Percentiles rank a stretch among this genome's conserved stretches.
Evolutionary conservation across 2,329 filamentous ascomycete genomes (phyloP).

Genomic region (Colletotrichum sp.): DNA sequence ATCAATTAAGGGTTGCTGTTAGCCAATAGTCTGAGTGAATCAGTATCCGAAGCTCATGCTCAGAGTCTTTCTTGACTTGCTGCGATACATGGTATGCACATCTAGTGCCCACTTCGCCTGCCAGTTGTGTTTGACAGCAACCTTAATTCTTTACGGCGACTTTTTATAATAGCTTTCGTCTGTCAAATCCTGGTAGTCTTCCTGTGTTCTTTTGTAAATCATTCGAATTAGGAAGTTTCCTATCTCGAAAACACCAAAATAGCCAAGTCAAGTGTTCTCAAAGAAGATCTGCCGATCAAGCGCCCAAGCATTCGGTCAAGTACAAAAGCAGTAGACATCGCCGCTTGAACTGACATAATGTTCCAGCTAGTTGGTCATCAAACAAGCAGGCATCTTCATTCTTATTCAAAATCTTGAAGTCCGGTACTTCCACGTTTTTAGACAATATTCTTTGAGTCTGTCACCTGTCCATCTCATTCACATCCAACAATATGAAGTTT

Average conservation of each 20-base stretch:
- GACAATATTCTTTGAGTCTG: neutral
- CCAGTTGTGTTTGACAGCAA: neutral
- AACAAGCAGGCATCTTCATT: neutral
- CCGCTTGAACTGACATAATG: neutral
- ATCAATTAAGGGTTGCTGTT: neutral
- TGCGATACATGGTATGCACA: neutral
- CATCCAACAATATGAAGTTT: neutral
- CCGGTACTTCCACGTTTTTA: neutral
- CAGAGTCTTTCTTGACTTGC: neutral
- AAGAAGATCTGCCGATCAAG: neutral
- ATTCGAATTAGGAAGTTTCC: neutral
- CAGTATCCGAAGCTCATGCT: neutral
- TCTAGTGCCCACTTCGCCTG: neutral
- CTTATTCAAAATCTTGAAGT: neutral
- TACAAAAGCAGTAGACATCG: neutral
- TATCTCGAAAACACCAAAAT: neutral
- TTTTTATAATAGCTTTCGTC: neutral
- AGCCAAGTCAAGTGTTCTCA: neutral
- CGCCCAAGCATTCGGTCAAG: neutral
- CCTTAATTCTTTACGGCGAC: neutral
- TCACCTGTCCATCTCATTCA: neutral
- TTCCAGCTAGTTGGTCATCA: neutral
- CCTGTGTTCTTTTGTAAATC: neutral
- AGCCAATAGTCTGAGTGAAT: neutral
- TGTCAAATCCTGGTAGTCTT: neutral